Base-by-base conservation (phyloP, 108 stramenopile species). In the Aurantiochytrium sp. region DNA sequence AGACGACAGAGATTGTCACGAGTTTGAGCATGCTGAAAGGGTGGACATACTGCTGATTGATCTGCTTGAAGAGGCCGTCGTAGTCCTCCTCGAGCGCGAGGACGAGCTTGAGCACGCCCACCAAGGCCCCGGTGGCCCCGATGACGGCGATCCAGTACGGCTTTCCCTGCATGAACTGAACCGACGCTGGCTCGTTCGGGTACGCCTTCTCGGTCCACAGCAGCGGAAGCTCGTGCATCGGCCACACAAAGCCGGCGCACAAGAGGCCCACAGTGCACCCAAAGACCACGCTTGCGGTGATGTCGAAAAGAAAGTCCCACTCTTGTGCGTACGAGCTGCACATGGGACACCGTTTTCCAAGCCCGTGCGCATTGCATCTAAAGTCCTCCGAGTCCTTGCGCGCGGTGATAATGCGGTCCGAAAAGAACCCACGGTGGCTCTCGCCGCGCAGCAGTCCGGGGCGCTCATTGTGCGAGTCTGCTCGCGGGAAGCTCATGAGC, bases 301-400 rank as follows among this genome's bases (percentile, higher is more conserved):
- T 48, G 24, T 48, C 42, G n/a, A 48, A 12, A 6, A 17, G 8
- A 2, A 81, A 81, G 12, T 48, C 4, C 73, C 45, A 48, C 24
- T 81, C 42, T 48, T 24, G n/a, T 24, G 73, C 73, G 30, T 81
- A 81, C 45, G 73, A 41, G 30, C 73, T 81, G 45, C 73, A 81
- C 73, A 81, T 81, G 27, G 73, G 73, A 48, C 73, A 81, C 19
- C 59, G 59, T 27, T 65, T 65, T 17, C 59, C 59, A 34, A 65
- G 34, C 19, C 59, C 59, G 19, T 65, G 59, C 12, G 59, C 59
- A 30, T 10, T 65, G 4, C 59, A 65, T 65, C 19, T 34, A 27
- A 65, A 65, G 12, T 30, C 59, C 34, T 65, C 34, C 12, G 27
- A 3, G 10, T 65, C 59, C 19, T 65, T 65, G 59, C 59, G 59